phyloP scores from a whole-genome alignment of 1,284 basidiomycete species.

The Vanrija sp. region DNA sequence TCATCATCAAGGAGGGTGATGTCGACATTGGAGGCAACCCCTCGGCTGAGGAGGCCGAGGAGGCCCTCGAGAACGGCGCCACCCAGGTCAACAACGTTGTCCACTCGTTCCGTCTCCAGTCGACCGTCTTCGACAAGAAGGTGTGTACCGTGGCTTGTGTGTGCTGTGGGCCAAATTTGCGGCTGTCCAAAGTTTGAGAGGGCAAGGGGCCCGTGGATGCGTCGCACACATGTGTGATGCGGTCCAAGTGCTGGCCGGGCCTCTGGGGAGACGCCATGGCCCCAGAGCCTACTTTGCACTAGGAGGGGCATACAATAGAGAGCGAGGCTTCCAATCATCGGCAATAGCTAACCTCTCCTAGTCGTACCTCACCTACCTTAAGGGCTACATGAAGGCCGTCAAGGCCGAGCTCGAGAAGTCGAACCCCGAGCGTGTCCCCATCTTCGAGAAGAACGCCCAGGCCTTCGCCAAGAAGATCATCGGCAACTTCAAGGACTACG shows the following conservation, averaged over 20 bases:
- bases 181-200: too few species aligned
- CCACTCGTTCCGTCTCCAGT: slow-evolving; percentile 85
- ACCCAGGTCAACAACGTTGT: slow-evolving; percentile 83
- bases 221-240: background rate
- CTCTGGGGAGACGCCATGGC: background rate
- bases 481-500: slow-evolving; percentile 69
- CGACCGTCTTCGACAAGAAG: slow-evolving; percentile 89
- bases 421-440: slow-evolving; percentile 66
- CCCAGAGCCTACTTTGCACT: background rate
- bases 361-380: slow-evolving; percentile 77
- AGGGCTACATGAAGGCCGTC: slow-evolving; percentile 83
- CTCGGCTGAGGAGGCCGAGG: slow-evolving; percentile 82
- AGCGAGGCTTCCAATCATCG: background rate
- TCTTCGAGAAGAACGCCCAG: slow-evolving; percentile 79
- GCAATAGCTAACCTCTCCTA: slow-evolving; percentile 4
- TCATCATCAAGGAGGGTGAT: slow-evolving; percentile 75
- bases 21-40: slow-evolving; percentile 94
- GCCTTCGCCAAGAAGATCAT: slow-evolving; percentile 82
- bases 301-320: too few species aligned
- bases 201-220: too few species aligned
- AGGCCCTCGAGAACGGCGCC: slow-evolving; percentile 76
- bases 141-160: slow-evolving; percentile 17
- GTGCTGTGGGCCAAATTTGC: background rate
- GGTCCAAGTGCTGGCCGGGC: background rate
- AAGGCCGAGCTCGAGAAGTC: slow-evolving; percentile 60